Evolutionary conservation across 148 eudicot genomes (phyloP).

Genomic region (Fagopyrum tataricum): DNA sequence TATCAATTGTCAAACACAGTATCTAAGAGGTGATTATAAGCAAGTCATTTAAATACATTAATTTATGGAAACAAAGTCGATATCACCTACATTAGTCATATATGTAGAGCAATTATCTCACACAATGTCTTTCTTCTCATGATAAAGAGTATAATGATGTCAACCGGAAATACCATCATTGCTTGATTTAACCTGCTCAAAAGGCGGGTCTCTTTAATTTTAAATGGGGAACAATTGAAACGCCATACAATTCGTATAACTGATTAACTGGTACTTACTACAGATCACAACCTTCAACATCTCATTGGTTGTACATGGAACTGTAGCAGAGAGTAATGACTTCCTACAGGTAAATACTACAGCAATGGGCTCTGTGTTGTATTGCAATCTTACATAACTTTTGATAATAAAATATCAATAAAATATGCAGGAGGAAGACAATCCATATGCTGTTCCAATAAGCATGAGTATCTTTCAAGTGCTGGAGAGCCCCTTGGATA

Average conservation of each 20-base stretch:
- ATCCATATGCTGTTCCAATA: constrained; percentile 75
- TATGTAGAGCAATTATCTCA: neutral
- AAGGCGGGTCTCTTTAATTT: neutral
- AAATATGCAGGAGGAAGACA: constrained; percentile 54
- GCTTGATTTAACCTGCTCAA: neutral
- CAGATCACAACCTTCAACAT: constrained; percentile 93
- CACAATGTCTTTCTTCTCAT: neutral
- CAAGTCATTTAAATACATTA: neutral
- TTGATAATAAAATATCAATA: neutral
- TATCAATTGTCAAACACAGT: neutral
- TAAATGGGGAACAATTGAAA: neutral
- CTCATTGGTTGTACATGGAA: constrained; percentile 85
- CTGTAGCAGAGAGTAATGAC: constrained; percentile 82
- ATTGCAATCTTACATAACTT: constrained; percentile 1
- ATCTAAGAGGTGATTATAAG: neutral
- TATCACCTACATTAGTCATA: neutral
- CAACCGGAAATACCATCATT: neutral
- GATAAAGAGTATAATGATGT: neutral
- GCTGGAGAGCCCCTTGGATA: constrained; percentile 86
- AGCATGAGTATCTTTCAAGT: constrained; percentile 65
- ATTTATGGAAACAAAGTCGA: neutral
- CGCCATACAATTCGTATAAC: neutral
- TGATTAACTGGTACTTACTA: constrained; percentile 21
- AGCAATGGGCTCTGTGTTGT: neutral
- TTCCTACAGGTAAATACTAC: constrained; percentile 44